Evolutionary conservation across 805 yeast species (phyloP), one percentile per base, ranked within the genome.

Genomic region (Lachancea thermotolerans): DNA sequence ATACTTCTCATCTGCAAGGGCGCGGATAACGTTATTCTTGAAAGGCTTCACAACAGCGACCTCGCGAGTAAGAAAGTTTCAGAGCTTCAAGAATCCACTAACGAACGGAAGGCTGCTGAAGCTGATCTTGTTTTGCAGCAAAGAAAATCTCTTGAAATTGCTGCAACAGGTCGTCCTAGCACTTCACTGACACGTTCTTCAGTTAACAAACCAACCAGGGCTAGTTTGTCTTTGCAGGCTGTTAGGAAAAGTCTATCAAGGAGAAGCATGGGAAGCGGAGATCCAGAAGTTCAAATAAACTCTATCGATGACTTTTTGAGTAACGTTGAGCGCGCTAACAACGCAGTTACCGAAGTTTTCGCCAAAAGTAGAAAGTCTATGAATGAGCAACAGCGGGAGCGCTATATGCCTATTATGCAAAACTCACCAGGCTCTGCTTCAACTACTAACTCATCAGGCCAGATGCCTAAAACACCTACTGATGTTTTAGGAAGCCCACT

Each of bases 1-100:
- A 74, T 89, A 17, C 78, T 91, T 38, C 58, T 93, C 51, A 69
- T 93, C 36, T 88, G 96, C 66, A 93, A 93, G 66, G 99, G 99
- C 44, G 99, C 99, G 2, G 99, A 93, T 62, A 87, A 87, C 56
- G 75, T 91, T 10, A 86, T 93, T 40, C 62, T 90, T 42, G 95
- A 90, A 42, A 74, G 85, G 47, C 69, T 93, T 47, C 73, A 71
- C 46, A 70, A 81, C 50, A 53, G 75, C 0, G 76, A 74, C 1
- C 42, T 83, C 40, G 96, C 95, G 0, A 64, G 67, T 16, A 58
- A 62, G n/a, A 87, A 84, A 58, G 75, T 82, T 37, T 68, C 65
- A n/a, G 88, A 87, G 45, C 74, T 88, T 7, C 64, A 80, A 25
- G 64, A 70, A 25, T 73, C 72, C 34, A 69, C 89, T 0, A 68